Evolutionary conservation across 805 yeast species (phyloP).

Genomic region (Cyberlindnera nakhonratchasimensis): DNA sequence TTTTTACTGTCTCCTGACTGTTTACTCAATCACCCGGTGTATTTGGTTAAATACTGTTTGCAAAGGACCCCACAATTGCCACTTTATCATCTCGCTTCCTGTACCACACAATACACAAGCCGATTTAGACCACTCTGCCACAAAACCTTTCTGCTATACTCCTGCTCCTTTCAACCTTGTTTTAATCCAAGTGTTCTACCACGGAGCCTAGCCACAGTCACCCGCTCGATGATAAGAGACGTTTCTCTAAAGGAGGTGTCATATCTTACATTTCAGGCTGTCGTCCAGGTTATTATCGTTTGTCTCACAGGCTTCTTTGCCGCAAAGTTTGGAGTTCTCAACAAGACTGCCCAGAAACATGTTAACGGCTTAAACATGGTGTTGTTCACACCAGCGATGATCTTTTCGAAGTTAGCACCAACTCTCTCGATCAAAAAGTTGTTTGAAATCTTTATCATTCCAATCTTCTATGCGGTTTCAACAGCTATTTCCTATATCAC

Average conservation of each 20-base stretch:
- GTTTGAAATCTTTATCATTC: constrained; percentile 78
- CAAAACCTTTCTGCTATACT: no score
- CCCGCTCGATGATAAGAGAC: constrained; percentile 14
- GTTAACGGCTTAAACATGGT: constrained; percentile 81
- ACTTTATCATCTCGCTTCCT: no score
- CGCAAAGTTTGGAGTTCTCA: constrained; percentile 68
- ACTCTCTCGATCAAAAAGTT: constrained; percentile 71
- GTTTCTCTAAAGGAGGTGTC: constrained; percentile 29
- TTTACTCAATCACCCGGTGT: no score
- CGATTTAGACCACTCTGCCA: no score
- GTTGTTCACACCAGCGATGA: constrained; percentile 91
- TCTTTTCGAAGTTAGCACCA: constrained; percentile 75
- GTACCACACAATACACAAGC: no score
- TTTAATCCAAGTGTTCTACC: no score
- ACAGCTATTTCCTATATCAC: constrained; percentile 70
- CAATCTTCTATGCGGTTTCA: constrained; percentile 73
- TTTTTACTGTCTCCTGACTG: no score
- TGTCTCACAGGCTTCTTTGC: constrained; percentile 88
- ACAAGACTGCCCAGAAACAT: constrained; percentile 67
- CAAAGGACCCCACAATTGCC: no score
- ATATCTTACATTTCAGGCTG: constrained; percentile 85
- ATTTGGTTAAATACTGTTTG: no score
- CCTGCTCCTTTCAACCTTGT: no score
- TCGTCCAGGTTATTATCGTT: constrained; percentile 81
- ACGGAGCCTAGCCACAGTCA: background rate